Evolutionary conservation across 768 basidiomycete genomes (phyloP).

Genomic region (Artomyces pyxidatus): DNA sequence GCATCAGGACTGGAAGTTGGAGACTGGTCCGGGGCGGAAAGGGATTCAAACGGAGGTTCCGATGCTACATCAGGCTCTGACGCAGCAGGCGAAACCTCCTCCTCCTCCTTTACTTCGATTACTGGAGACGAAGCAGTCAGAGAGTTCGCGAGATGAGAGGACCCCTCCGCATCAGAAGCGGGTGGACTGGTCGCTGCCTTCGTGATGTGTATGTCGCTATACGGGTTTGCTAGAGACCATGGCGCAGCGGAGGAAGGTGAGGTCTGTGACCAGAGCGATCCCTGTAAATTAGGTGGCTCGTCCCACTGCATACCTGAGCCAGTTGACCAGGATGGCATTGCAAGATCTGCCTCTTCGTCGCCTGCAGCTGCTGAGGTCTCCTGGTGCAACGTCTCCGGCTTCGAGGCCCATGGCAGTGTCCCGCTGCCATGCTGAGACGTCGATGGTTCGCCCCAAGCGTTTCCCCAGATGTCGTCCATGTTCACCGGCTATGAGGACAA

Average conservation of each 20-base stretch:
- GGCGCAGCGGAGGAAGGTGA: constrained; percentile 17
- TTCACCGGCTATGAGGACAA: not conserved
- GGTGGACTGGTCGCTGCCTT: too few relatives aligned
- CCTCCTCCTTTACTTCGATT: not conserved
- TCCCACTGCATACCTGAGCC: constrained; percentile 38
- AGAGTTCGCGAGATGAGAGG: not conserved
- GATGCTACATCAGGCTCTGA: not conserved
- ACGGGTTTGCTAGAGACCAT: constrained; percentile 28
- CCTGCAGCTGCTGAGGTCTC: constrained; percentile 16
- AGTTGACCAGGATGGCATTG: constrained; percentile 49
- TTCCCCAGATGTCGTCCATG: constrained; percentile 77
- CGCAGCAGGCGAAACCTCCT: not conserved
- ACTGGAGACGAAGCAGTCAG: not conserved
- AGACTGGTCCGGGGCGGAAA: constrained; percentile 11
- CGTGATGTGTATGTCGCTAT: constrained; percentile 29
- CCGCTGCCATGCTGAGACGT: not conserved
- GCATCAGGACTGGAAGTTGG: constrained; percentile 37
- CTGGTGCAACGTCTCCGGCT: not conserved
- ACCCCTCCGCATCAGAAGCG: too few relatives aligned
- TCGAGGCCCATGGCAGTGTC: constrained; percentile 3
- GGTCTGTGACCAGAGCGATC: constrained; percentile 38
- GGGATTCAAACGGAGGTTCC: not conserved
- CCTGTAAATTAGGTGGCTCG: constrained; percentile 32
- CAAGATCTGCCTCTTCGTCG: constrained; percentile 47
- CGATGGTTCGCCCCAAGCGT: constrained; percentile 51